These are phyloP conservation scores for Aphanocladium album DNA, from an alignment of 2,329 filamentous ascomycete genomes.

Conservation along the genomic window DNA sequence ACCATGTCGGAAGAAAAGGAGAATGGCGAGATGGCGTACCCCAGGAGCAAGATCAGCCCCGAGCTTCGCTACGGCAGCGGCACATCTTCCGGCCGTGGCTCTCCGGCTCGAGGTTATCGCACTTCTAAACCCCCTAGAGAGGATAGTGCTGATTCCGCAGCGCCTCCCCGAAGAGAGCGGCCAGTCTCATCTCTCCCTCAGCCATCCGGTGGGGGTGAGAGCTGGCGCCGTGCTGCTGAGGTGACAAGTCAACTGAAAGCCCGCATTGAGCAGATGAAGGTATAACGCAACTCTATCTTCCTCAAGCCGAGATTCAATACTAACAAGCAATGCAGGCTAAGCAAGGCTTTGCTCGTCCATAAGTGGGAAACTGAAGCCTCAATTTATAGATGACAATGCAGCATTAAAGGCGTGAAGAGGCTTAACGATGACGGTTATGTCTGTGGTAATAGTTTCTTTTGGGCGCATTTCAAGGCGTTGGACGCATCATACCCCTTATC, in stretches of 20 bases:
- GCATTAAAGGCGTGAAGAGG: neutral
- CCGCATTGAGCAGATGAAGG: slow-evolving; percentile 98
- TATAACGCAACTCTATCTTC: slow-evolving; percentile 24
- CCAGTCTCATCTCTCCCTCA: slow-evolving; percentile 33
- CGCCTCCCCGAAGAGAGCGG: slow-evolving; percentile 25
- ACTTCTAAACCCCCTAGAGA: slow-evolving; percentile 29
- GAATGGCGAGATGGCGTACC: slow-evolving; percentile 52
- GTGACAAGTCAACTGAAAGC: slow-evolving; percentile 97
- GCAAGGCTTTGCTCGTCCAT: slow-evolving; percentile 28
- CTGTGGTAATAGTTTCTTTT: slow-evolving; percentile 6
- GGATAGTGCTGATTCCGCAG: slow-evolving; percentile 27
- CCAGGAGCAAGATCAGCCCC: slow-evolving; percentile 50
- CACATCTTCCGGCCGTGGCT: slow-evolving; percentile 52
- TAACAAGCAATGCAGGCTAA: slow-evolving; percentile 21
- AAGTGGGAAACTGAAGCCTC: slow-evolving; percentile 6
- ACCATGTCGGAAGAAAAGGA: slow-evolving; percentile 72
- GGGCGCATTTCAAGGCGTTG: slow-evolving; percentile 14
- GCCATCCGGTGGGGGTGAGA: slow-evolving; percentile 53
- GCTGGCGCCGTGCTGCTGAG: slow-evolving; percentile 94
- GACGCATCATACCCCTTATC: slow-evolving; percentile 8
- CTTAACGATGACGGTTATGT: neutral
- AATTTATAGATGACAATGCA: neutral
- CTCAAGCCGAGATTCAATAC: neutral
- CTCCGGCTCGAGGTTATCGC: slow-evolving; percentile 53
- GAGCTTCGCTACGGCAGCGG: slow-evolving; percentile 49